Conservation (phyloP, 192 early-diverging fungal genomes). For the Umbelopsis isabellina region DNA sequence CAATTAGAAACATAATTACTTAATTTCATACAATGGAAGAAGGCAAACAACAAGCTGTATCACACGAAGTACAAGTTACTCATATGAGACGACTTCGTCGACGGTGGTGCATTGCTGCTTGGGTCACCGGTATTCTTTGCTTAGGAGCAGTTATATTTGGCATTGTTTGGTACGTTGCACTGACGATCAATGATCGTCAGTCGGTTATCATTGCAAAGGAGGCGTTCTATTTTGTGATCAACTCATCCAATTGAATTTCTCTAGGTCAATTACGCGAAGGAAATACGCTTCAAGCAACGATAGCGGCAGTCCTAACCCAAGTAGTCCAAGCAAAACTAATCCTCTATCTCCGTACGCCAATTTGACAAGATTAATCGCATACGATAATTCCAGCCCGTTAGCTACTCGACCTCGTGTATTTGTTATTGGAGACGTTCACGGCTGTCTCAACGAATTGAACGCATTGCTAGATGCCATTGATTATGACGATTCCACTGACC, state of each 20-base stretch:
- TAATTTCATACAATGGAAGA: not conserved
- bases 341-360: constrained; percentile 38
- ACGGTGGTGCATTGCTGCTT: not conserved
- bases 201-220: not conserved
- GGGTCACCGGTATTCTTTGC: not conserved
- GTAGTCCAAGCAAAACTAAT: not conserved
- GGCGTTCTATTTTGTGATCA: not conserved
- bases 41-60: not conserved
- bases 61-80: not conserved
- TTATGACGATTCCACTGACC: constrained; percentile 45
- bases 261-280: not conserved
- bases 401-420: constrained; percentile 47
- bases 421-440: constrained; percentile 77
- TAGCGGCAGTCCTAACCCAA: too few relatives aligned
- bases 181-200: not conserved
- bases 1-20: not conserved
- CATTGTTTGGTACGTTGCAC: not conserved
- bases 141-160: not conserved
- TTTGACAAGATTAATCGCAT: constrained; percentile 27
- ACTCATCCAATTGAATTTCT: not conserved
- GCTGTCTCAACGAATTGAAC: constrained; percentile 57
- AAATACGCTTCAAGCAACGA: not conserved
- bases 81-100: not conserved
- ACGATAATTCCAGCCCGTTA: not conserved
- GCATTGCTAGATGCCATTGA: constrained; percentile 51